A percentile compares a stretch with the other conserved stretches of the same genome.
These are phyloP conservation scores for Paecilomyces dactylethromorphus DNA, from an alignment of 2,329 filamentous ascomycete genomes.

Conservation along the genomic window DNA sequence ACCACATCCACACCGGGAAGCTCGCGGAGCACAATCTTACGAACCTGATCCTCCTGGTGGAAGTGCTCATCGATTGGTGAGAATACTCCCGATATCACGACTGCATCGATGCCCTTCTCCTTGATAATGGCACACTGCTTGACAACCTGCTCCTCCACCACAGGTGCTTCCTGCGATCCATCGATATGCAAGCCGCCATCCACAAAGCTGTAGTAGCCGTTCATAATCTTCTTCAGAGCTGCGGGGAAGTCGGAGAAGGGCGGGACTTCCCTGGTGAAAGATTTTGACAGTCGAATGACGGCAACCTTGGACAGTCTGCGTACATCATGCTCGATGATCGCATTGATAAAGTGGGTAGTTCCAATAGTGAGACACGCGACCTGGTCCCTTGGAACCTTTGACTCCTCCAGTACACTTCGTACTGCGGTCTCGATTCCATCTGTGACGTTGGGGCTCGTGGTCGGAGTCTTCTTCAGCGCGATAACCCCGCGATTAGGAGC, in stretches of 20 bases:
- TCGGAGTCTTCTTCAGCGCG: conserved; percentile 30
- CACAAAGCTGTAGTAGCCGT: conserved; percentile 42
- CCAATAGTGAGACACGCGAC: conserved; percentile 45
- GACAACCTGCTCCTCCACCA: conserved; percentile 40
- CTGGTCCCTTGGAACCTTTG: conserved; percentile 21
- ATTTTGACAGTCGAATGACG: conserved; percentile 44
- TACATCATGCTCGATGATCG: conserved; percentile 45
- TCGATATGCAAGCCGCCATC: conserved; percentile 45
- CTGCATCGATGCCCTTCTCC: conserved; percentile 34
- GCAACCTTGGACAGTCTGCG: conserved; percentile 46
- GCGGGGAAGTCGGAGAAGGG: conserved; percentile 46
- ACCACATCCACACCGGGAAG: conserved; percentile 45
- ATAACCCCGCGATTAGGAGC: conserved; percentile 20
- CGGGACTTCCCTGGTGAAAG: conserved; percentile 44
- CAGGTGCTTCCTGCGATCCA: conserved; percentile 33
- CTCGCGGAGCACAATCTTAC: conserved; percentile 42
- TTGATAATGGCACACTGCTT: conserved; percentile 39
- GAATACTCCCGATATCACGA: conserved; percentile 54
- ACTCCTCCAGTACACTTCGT: conserved; percentile 26
- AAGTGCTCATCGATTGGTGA: conserved; percentile 51
- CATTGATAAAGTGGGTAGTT: conserved; percentile 49
- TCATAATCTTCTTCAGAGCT: conserved; percentile 39
- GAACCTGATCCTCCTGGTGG: conserved; percentile 46
- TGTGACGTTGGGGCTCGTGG: conserved; percentile 35
- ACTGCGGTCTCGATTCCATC: conserved; percentile 36